Evolutionary conservation across 1,139 yeast species (phyloP).

Genomic region (Yarrowia galli): DNA sequence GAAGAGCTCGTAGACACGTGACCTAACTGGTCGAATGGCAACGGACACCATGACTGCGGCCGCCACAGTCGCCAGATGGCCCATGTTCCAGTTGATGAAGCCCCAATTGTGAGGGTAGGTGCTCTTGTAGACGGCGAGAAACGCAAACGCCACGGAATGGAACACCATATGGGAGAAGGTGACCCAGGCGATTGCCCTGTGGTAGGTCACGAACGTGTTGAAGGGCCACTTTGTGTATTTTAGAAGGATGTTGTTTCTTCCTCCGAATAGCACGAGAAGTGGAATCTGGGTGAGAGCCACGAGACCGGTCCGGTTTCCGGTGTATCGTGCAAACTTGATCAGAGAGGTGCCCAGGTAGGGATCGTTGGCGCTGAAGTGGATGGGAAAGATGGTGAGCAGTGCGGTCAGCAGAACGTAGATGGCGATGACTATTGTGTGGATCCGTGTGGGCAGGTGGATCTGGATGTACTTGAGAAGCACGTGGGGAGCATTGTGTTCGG

Average conservation of each 20-base stretch:
- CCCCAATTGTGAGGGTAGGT: constrained; percentile 46
- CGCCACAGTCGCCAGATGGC: constrained; percentile 51
- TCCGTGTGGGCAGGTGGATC: constrained; percentile 49
- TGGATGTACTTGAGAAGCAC: constrained; percentile 43
- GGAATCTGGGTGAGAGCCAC: constrained; percentile 66
- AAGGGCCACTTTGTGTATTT: constrained; percentile 68
- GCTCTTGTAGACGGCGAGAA: constrained; percentile 47
- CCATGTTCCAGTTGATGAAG: constrained; percentile 49
- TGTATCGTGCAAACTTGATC: constrained; percentile 52
- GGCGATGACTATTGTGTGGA: constrained; percentile 47
- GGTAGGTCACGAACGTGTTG: constrained; percentile 67
- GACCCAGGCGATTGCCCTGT: constrained; percentile 67
- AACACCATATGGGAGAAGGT: constrained; percentile 58
- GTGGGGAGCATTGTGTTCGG: constrained; percentile 48
- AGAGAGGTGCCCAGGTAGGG: constrained; percentile 49
- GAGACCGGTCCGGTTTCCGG: constrained; percentile 68
- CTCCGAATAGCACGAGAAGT: constrained; percentile 62
- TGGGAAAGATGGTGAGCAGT: constrained; percentile 43
- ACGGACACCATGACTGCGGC: constrained; percentile 39
- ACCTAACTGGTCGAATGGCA: constrained; percentile 46
- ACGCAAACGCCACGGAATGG: constrained; percentile 49
- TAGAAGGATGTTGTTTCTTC: constrained; percentile 69
- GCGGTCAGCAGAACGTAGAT: constrained; percentile 47
- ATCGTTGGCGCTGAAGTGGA: constrained; percentile 40
- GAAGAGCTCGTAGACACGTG: constrained; percentile 56